These are phyloP conservation scores for Leishmania tropica DNA, from an alignment of 208 protist species.

Conservation along the genomic window DNA sequence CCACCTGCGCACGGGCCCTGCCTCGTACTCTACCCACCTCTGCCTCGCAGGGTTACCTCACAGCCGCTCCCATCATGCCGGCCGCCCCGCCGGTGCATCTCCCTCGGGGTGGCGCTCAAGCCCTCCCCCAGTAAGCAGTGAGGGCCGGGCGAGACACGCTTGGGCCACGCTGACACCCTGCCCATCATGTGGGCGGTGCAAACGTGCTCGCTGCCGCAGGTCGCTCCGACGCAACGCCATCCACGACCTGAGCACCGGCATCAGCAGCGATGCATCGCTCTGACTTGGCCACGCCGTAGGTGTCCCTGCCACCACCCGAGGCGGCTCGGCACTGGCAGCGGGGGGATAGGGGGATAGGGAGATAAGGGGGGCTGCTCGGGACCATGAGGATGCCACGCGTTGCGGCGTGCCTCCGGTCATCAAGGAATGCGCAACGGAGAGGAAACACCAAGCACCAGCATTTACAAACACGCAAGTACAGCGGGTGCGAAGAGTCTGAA, in stretches of 20 bases:
- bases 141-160: not conserved
- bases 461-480: not conserved
- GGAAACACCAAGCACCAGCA: not conserved
- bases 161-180: not conserved
- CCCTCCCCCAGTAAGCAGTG: no score
- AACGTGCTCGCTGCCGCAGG: not conserved
- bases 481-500: not conserved
- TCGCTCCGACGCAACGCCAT: not conserved
- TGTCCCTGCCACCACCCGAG: not conserved
- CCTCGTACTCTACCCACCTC: no score
- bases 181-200: not conserved
- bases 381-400: not conserved
- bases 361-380: no score
- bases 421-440: not conserved
- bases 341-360: no score
- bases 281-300: not conserved
- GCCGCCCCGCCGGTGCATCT: no score
- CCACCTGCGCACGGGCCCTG: not conserved
- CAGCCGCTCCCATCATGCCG: not conserved
- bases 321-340: no score
- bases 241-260: not conserved
- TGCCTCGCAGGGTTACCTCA: not conserved
- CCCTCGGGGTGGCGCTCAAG: no score
- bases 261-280: not conserved
- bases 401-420: not conserved